Percentiles rank a stretch among this genome's conserved stretches.
These are phyloP conservation scores for Lepiota venenata DNA, from an alignment of 768 basidiomycete genomes.

Conservation along the genomic window DNA sequence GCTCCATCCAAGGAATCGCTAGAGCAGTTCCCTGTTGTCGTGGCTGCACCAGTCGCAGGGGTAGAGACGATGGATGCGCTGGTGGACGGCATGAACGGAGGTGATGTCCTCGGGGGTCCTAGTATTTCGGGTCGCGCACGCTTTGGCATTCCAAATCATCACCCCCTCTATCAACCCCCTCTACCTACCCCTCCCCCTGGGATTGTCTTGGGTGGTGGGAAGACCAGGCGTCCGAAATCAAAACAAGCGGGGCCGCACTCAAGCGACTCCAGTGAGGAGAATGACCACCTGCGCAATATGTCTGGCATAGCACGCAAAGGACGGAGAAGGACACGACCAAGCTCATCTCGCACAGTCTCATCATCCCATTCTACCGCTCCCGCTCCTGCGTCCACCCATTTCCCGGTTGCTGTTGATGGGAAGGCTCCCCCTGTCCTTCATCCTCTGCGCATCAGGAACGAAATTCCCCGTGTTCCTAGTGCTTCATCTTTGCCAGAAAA, in stretches of 20 bases:
- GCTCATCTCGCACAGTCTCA: conserved; percentile 26
- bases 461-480: conserved; percentile 3
- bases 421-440: conserved; percentile 15
- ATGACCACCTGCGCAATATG: conserved; percentile 32
- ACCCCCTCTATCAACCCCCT: conserved; percentile 81
- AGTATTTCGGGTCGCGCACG: conserved; percentile 46
- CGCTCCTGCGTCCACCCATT: conserved; percentile 12
- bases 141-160: conserved; percentile 56
- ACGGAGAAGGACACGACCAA: conserved; percentile 28
- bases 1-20: conserved; percentile 36
- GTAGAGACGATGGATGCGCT: conserved; percentile 88
- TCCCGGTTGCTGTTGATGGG: conserved; percentile 9
- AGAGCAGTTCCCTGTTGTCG: conserved; percentile 59
- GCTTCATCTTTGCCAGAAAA: conserved; percentile 6
- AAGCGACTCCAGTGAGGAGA: conserved; percentile 56
- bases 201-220: conserved; percentile 58
- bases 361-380: conserved; percentile 6
- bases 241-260: conserved; percentile 25
- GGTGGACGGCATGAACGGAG: conserved; percentile 87
- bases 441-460: conserved; percentile 1
- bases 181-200: conserved; percentile 83
- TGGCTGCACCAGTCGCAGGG: conserved; percentile 73
- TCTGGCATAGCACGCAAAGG: conserved; percentile 28
- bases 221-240: conserved; percentile 30
- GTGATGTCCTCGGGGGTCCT: conserved; percentile 46